Evolutionary conservation across 2,329 filamentous ascomycete species (phyloP).

Genomic region (Microsporum audouinii): DNA sequence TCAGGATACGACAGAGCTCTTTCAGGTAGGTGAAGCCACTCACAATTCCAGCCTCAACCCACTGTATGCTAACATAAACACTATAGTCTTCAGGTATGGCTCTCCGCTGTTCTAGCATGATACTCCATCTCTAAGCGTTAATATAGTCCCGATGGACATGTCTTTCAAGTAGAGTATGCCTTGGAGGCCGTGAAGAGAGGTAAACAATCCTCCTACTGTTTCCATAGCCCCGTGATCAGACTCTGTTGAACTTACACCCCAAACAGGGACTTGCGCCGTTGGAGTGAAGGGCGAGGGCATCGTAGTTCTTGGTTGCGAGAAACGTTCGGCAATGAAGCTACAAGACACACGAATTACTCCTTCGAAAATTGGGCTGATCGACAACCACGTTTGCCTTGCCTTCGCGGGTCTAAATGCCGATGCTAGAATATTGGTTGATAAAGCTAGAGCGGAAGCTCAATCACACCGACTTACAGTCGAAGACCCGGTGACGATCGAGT

Average conservation of each 20-base stretch:
- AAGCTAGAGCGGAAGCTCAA: slow-evolving; percentile 92
- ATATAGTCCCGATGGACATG: slow-evolving; percentile 88
- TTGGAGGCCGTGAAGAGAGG: slow-evolving; percentile 98
- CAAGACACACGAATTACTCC: slow-evolving; percentile 98
- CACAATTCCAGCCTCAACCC: slow-evolving; percentile 17
- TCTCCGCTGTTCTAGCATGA: slow-evolving; percentile 18
- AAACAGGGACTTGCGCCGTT: slow-evolving; percentile 83
- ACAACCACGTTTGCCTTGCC: slow-evolving; percentile 90
- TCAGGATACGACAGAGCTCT: slow-evolving; percentile 98
- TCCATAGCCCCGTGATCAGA: background rate
- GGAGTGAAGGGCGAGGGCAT: slow-evolving; percentile 92
- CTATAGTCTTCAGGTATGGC: slow-evolving; percentile 66
- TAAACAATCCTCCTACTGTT: slow-evolving; percentile 29
- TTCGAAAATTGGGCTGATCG: slow-evolving; percentile 93
- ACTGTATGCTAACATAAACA: slow-evolving; percentile 30
- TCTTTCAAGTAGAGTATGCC: slow-evolving; percentile 99
- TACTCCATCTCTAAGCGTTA: slow-evolving; percentile 30
- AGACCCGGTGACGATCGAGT: slow-evolving; percentile 94
- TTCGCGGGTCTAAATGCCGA: slow-evolving; percentile 97
- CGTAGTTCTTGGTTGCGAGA: slow-evolving; percentile 95
- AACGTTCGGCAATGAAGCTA: slow-evolving; percentile 97
- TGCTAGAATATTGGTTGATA: slow-evolving; percentile 95
- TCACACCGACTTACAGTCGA: slow-evolving; percentile 95
- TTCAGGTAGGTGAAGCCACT: slow-evolving; percentile 58
- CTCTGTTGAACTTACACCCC: slow-evolving; percentile 7